Base-by-base conservation (phyloP, 108 stramenopile species). In the Fragilariopsis cylindrus region DNA sequence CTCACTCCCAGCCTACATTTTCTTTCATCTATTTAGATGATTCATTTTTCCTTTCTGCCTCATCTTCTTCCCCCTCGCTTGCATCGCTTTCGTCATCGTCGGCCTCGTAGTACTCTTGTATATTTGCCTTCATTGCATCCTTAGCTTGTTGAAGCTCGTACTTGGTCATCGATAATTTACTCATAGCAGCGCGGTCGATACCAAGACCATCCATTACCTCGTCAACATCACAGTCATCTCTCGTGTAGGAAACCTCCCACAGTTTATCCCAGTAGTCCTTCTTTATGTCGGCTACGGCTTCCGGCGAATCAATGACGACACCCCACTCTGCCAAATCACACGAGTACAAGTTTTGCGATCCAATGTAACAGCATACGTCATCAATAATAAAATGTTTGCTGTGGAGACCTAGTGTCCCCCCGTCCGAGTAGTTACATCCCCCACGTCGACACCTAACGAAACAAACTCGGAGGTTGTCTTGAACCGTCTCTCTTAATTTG, bases 141-240 rank as follows among this genome's bases (percentile, higher is more conserved):
- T 68, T 68, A 15, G 66, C 49, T 39, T 68, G 18, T 68, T 73
- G 39, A 18, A 63, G 11, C 21, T 79, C 71, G 4, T 48, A 6
- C 42, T 69, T 62, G 30, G 78, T 79, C 72, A 79, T 16, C 8
- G 39, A 15, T 16, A 39, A 40, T 44, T 60, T 69, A 41, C 30
- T 69, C 5, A 47, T 13, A 43, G 78, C 84, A 65, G 57, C 72
- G 12, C 88, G 82, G 71, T 87, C 77, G 66, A 89, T 76, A 45
- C 84, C 69, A 8, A 86, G 74, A 18, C 84, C 88, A 74, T 88
- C 88, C 88, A 88, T 89, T 52, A 87, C 86, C 21, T 65, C 47
- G 56, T 87, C 68, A 4, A 87, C 85, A 47, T 85, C 77, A 60
- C 86, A 86, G 76, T 89, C 88, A 57, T 87, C 85, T 19, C 70